Evolutionary conservation across 352 stramenopile species (phyloP).

Genomic region (Phytophthora lateralis): DNA sequence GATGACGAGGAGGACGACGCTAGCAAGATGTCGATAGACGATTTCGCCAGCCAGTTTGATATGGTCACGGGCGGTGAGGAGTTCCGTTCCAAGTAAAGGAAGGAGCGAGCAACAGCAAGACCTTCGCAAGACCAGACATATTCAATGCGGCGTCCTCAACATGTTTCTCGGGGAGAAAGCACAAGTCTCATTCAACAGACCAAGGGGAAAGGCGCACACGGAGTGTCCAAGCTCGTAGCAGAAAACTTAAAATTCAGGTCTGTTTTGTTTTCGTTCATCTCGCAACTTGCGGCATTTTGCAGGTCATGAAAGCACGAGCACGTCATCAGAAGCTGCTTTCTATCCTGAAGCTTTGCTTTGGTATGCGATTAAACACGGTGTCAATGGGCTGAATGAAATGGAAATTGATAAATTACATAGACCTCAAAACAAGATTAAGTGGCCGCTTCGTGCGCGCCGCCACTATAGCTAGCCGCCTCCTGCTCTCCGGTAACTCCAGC

Average conservation of each 20-base stretch:
- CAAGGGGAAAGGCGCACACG: constrained; percentile 11
- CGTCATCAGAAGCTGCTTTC: too few relatives aligned
- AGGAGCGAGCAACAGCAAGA: constrained; percentile 9
- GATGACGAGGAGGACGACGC: constrained; percentile 82
- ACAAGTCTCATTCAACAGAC: constrained; percentile 26
- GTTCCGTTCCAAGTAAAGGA: constrained; percentile 79
- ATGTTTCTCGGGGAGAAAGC: constrained; percentile 20
- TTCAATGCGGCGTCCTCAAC: constrained; percentile 19
- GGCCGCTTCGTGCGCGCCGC: constrained; percentile 9
- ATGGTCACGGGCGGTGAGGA: constrained; percentile 86
- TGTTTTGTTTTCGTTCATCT: constrained; percentile 29
- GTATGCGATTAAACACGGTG: constrained; percentile 1
- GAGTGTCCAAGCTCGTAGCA: constrained; percentile 30
- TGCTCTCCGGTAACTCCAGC: constrained; percentile 10
- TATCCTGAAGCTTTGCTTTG: constrained; percentile 1
- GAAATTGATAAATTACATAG: constrained; percentile 40
- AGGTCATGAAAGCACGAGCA: too few relatives aligned
- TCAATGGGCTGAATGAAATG: constrained; percentile 6
- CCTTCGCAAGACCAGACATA: constrained; percentile 14
- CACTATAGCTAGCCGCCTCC: constrained; percentile 4
- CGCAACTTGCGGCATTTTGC: not conserved
- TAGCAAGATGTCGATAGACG: constrained; percentile 83
- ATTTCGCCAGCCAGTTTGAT: constrained; percentile 90
- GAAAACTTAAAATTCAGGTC: constrained; percentile 41
- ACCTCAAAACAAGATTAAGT: constrained; percentile 31